Evolutionary conservation across 257 asterid species (phyloP).

Genomic region (Mitragyna speciosa): DNA sequence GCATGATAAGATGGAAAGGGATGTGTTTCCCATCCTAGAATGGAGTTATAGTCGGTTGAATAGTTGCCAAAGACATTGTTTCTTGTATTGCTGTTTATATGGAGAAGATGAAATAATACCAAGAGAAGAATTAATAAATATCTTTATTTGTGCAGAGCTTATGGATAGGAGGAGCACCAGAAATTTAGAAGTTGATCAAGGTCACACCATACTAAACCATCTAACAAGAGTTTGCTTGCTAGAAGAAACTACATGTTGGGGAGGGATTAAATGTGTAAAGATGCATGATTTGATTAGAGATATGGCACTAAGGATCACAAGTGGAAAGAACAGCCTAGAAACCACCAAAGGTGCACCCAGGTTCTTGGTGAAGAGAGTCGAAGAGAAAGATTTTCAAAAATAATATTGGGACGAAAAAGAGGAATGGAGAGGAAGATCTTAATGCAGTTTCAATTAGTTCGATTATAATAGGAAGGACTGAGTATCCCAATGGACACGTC

Average conservation of each 20-base stretch:
- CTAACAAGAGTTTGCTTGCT: neutral
- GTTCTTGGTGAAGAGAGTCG: slow-evolving; percentile 2
- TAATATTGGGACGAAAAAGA: neutral
- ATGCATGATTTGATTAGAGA: slow-evolving; percentile 3
- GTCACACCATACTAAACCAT: neutral
- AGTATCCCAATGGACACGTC: neutral
- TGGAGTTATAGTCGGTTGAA: slow-evolving; percentile 12
- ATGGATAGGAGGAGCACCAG: too few species aligned
- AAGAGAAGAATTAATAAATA: too few species aligned
- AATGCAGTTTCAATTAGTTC: neutral
- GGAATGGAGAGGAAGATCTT: slow-evolving; percentile 7
- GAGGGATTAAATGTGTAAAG: neutral
- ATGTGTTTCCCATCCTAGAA: slow-evolving; percentile 5
- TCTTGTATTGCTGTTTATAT: slow-evolving; percentile 12
- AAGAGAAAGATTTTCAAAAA: neutral
- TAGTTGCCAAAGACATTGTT: neutral
- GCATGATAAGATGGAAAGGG: neutral
- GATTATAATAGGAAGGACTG: too few species aligned
- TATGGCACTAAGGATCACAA: neutral
- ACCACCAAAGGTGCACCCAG: neutral
- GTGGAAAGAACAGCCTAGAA: neutral
- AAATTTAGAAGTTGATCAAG: too few species aligned
- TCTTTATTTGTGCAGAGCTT: too few species aligned
- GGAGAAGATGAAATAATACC: neutral
- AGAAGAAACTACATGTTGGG: neutral